Base-by-base conservation (phyloP, 805 yeast genomes). In the Nakazawaea pomicola region DNA sequence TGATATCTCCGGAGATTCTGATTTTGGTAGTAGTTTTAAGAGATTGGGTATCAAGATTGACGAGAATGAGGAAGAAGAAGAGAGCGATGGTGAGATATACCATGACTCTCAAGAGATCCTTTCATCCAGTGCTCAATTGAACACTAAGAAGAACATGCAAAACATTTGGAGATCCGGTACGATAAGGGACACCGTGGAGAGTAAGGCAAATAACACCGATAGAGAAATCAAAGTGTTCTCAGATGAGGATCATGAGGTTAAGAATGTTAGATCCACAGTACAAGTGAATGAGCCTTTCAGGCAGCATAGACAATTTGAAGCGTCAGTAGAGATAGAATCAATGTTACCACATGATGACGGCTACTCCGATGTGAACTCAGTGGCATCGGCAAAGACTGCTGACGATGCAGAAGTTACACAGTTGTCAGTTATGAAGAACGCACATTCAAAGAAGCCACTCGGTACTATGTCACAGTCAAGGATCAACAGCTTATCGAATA, bases 1-100 rank as follows among this genome's bases (percentile, higher is more conserved):
- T 4, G 74, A 74, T 45, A 37, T 71, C 20, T 65, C 75, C 1
- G 63, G 62, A 27, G 72, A 70, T 33, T 71, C 78, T 2, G 77
- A 72, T 12, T 67, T 73, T 52, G 76, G 63, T 36, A 56, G 57
- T 35, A 71, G 70, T 33, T 70, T 73, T 51, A 56, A 56, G 21
- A 57, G 57, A 15, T 59, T 68, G 52, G 53, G 56, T 25, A 30
- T 48, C 17, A 18, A 42, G 25, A 29, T 53, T 5, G 44, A 41
- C 20, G 47, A 46, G 23, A 54, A 41, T 23, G 47, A 46, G 23
- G 55, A 48, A 15, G 51, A 54, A 31, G 51, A 50, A 7, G 49
- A 47, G 18, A 46, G 49, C 16, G 39, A 36, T 6, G 41, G 19
- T 7, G 41, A 31, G 7, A 23, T 20, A 3, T 42, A 49, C 27